Evolutionary conservation across 768 basidiomycete species (phyloP), one percentile per base, ranked within the genome.

Genomic region (Agrocybe chaxingu): DNA sequence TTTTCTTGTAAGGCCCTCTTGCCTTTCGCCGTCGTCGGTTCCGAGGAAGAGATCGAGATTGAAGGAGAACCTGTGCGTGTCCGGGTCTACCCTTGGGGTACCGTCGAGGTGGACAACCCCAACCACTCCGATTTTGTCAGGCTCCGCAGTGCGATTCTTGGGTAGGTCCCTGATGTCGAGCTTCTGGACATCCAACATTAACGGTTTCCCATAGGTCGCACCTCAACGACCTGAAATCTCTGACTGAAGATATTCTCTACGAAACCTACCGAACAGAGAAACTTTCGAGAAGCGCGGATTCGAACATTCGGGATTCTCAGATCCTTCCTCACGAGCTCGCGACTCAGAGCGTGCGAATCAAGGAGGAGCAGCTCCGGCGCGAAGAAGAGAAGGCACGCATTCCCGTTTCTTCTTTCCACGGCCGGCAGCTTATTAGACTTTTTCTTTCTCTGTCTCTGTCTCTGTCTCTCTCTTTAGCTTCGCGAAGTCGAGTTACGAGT

Each of bases 191-290:
- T 34, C 8, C 19, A n/a, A 8, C 33, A 29, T 35, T 41, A 8
- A 1, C 9, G 6, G 42, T 8, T 11, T 39, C n/a, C 16, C 11
- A 42, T 18, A 89, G 85, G 57, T 85, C 91, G 0, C 92, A 94
- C 63, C 65, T 95, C 54, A 84, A 83, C 45, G 92, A 95, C 66
- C 75, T 95, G 58, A 95, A 94, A 70, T 76, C 81, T 11, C 68
- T 92, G 62, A 90, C 88, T 2, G 85, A 90, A 65, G 92, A 93
- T 62, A 81, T 87, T 48, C 71, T 94, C 45, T 90, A 91, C 63
- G 89, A 92, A 70, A 89, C 87, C 10, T 92, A 91, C 67, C 85
- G 91, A 70, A 91, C 89, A 12, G 91, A 92, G 77, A 92, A 92
- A 64, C 79, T 92, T 3, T 91, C 89, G 1, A 75, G 83, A 47